phyloP scores from a whole-genome alignment of 2,329 filamentous ascomycete species.

The Aureobasidium sp. region DNA sequence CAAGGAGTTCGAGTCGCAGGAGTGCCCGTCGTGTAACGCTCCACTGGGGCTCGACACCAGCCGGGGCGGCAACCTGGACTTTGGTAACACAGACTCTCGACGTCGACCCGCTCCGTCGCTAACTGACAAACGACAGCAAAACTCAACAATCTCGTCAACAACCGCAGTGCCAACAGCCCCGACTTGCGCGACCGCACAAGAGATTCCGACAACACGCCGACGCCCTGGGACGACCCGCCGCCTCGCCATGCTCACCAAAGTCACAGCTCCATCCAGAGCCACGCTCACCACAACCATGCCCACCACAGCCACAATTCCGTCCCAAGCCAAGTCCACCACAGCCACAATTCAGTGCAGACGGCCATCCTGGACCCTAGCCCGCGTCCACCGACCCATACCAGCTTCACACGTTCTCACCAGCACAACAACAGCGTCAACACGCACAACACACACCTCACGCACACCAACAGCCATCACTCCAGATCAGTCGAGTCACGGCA shows the following conservation, averaged over 20 bases:
- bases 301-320: neutral
- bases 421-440: slow-evolving; percentile 8
- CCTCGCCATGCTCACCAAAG: neutral
- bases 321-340: neutral
- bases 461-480: neutral
- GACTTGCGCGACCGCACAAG: slow-evolving; percentile 17
- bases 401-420: neutral
- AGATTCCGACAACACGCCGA: slow-evolving; percentile 42
- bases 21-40: slow-evolving; percentile 88
- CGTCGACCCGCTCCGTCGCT: neutral
- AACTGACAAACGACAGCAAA: slow-evolving; percentile 55
- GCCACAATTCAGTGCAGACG: neutral
- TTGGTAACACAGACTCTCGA: slow-evolving; percentile 14
- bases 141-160: slow-evolving; percentile 85
- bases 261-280: neutral
- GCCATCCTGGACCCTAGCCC: slow-evolving; percentile 2
- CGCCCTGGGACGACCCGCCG: slow-evolving; percentile 51
- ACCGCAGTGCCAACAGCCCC: slow-evolving; percentile 58
- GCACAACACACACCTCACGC: neutral
- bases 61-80: slow-evolving; percentile 72
- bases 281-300: neutral
- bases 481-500: slow-evolving; percentile 18
- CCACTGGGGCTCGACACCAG: slow-evolving; percentile 87
- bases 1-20: slow-evolving; percentile 85
- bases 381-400: slow-evolving; percentile 1